Evolutionary conservation across 805 yeast species (phyloP), one percentile per base, ranked within the genome.

Genomic region (Komagataella populi): DNA sequence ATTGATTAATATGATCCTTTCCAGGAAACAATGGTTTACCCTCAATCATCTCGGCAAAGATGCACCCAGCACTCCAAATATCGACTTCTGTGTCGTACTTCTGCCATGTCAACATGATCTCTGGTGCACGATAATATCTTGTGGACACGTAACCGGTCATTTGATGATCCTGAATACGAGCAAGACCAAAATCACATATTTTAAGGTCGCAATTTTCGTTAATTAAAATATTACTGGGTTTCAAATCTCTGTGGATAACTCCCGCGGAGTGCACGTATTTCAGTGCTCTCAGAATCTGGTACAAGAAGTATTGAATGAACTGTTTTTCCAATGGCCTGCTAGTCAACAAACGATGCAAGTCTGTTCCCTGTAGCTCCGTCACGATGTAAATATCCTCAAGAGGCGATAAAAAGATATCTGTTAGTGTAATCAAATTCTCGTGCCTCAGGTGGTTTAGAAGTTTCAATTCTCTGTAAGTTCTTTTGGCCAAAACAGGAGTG

Each of bases 81-180:
- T 91, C 99, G 44, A 91, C 98, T 68, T 90, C 97, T 6, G 87
- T 83, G 62, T 90, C 96, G 69, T 91, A 91, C 64, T 91, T 88
- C 66, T 91, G 99, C 98, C 98, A 91, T 23, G 97, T 89, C 56
- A 91, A 77, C 99, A 91, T 91, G 67, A 91, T 91, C 66, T 91
- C 99, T 1, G 99, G 99, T 0, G 98, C 99, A 55, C 99, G 78
- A 69, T 91, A 91, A 71, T 89, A 91, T 62, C 99, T 70, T 3
- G 99, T 91, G 4, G 95, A 84, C 16, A 91, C 99, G 65, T 91
- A 91, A 7, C 98, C 99, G 1, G 98, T 91, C 99, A 91, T 91
- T 66, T 91, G 98, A 12, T 97, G 96, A 69, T 91, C 99, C 71
- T 91, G 97, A 62, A 91, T 86, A 64, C 99, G 78, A 39, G 98